Base-by-base conservation (phyloP, 2,329 filamentous ascomycete species). In the Amauroascus verrucosus region DNA sequence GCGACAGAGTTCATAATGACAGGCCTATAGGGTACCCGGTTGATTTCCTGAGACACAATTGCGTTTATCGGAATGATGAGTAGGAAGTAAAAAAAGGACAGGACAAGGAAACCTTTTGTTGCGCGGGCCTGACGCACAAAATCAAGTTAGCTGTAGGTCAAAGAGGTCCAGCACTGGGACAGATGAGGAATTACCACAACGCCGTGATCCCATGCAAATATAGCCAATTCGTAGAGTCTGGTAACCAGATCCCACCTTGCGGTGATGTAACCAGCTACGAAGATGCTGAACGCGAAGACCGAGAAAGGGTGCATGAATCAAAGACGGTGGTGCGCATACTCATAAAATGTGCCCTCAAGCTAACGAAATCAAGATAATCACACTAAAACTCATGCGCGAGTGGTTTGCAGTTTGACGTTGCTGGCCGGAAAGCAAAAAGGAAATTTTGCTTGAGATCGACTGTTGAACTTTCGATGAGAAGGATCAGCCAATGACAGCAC, bases 201-300 rank as follows among this genome's bases (percentile, higher is more conserved):
- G 68, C 91, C 89, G 87, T 97, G 88, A 71, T 97, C 87, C 89
- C 90, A 96, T 62, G 94, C 93, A 71, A 97, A 98, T 61, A 95
- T 86, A 62, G 88, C 86, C 65, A 98, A 82, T 74, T 98, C 91
- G 84, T 96, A 95, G 64, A 97, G 80, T 65, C 90, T 85, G 63
- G 91, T 96, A 62, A 96, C 89, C 59, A 98, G 84, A 74, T 97
- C 93, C 90, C 93, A 98, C 78, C 93, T 86, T 68, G 93, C 93
- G 74, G 93, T 98, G 71, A 91, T 97, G 79, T 98, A 98, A 72
- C 93, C 93, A 76, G 93, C 91, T 79, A 97, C 86, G 77, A 98
- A 98, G 77, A 98, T 96, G 75, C 86, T 89, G 75, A 95, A 83
- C 66, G 90, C 95, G 72, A 96, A 81, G 71, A 91, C 77, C 59